A percentile compares a stretch with the other conserved stretches of the same genome.
Conservation (phyloP, 768 basidiomycete genomes). For the Russula ochroleuca region DNA sequence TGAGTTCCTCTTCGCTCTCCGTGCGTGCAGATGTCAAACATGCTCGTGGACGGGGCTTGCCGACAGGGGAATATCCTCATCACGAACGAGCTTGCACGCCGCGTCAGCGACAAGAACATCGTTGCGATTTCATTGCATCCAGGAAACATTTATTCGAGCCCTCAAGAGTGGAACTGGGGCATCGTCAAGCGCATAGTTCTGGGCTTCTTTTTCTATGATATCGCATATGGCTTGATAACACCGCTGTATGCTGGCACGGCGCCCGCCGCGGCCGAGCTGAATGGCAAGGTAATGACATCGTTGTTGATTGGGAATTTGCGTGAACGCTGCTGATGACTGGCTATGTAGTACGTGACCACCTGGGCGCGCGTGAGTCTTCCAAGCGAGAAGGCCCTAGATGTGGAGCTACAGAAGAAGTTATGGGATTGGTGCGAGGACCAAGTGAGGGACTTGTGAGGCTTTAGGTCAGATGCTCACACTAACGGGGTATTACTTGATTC, state of each 20-base stretch:
- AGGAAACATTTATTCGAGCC: not conserved
- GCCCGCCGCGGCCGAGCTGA: not conserved
- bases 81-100: not conserved
- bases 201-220: not conserved
- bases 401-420: not conserved
- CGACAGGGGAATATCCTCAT: not conserved
- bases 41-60: not conserved
- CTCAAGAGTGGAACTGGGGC: not conserved
- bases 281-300: not conserved
- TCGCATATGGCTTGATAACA: not conserved
- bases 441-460: not conserved
- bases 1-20: not conserved
- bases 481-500: not conserved
- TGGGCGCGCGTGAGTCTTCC: not conserved
- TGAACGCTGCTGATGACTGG: not conserved
- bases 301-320: not conserved
- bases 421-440: constrained; percentile 3
- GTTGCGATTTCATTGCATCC: not conserved
- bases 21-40: not conserved
- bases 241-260: not conserved
- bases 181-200: not conserved
- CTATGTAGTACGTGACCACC: not conserved
- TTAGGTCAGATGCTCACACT: not conserved
- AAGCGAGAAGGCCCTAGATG: not conserved
- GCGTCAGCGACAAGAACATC: not conserved